These are phyloP conservation scores for Tetrahymena borealis DNA, from an alignment of 73 alveolate species.

Conservation along the genomic window DNA sequence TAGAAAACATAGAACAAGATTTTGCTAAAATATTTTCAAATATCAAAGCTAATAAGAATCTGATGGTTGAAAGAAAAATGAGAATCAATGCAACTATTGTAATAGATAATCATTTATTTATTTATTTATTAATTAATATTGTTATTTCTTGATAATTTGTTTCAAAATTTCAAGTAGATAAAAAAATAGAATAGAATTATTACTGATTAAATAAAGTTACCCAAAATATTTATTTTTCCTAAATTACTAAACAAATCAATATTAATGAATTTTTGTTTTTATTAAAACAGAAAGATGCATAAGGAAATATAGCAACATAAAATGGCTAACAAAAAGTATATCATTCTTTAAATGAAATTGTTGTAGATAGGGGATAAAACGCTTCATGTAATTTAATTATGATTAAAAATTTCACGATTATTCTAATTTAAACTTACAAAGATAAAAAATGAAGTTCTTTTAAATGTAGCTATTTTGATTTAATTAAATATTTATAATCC, in stretches of 20 bases:
- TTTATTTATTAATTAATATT: constrained; percentile 15
- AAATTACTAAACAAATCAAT: too few relatives aligned
- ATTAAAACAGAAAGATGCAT: not conserved
- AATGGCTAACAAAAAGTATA: not conserved
- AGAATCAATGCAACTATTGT: constrained; percentile 4
- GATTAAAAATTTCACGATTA: too few relatives aligned
- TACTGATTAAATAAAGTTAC: too few relatives aligned
- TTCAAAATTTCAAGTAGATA: not conserved
- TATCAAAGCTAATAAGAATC: not conserved
- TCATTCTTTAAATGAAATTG: not conserved
- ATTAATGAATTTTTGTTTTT: too few relatives aligned
- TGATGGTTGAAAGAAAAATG: constrained; percentile 5
- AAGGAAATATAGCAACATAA: not conserved
- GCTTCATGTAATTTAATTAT: not conserved
- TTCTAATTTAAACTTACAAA: too few relatives aligned
- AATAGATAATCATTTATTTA: not conserved
- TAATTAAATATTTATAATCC: not conserved
- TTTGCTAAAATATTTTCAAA: not conserved
- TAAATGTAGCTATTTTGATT: not conserved
- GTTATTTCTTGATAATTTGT: not conserved
- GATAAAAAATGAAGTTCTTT: too few relatives aligned
- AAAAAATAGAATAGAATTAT: too few relatives aligned
- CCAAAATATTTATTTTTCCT: too few relatives aligned
- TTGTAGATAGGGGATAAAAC: not conserved
- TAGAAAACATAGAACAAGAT: constrained; percentile 1